Evolutionary conservation across 148 eudicot genomes (phyloP).

Genomic region (Diospyros lotus): DNA sequence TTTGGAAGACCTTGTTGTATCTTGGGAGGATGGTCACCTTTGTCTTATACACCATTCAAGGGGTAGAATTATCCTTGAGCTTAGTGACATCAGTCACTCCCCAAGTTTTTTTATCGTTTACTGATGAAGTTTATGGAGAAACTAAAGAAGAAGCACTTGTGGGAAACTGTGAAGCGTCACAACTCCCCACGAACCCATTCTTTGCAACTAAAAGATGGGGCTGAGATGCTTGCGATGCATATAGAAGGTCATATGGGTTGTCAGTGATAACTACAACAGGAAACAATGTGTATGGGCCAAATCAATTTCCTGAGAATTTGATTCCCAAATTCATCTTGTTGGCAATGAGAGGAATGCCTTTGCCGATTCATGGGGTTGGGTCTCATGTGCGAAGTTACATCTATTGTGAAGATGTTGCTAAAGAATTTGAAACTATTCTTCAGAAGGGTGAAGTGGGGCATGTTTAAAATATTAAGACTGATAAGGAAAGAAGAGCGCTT

Average conservation of each 20-base stretch:
- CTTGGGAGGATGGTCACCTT: too few relatives aligned
- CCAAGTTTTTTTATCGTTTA: background rate
- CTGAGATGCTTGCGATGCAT: conserved; percentile 19
- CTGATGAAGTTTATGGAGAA: conserved; percentile 18
- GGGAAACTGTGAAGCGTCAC: conserved; percentile 16
- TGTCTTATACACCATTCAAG: too few relatives aligned
- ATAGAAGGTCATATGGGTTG: conserved; percentile 13
- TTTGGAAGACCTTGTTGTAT: too few relatives aligned
- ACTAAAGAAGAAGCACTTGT: conserved; percentile 15
- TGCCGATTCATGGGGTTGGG: conserved; percentile 22
- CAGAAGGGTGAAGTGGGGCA: conserved; percentile 20
- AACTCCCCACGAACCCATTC: conserved; percentile 18
- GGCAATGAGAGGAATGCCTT: conserved; percentile 17
- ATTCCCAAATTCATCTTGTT: conserved; percentile 23
- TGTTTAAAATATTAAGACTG: conserved; percentile 19
- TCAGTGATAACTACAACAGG: conserved; percentile 21
- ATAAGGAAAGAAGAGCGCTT: conserved; percentile 19
- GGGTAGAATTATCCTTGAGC: too few relatives aligned
- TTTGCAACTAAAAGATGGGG: conserved; percentile 17
- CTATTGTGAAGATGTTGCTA: conserved; percentile 22
- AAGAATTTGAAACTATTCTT: conserved; percentile 22
- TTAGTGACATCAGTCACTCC: too few relatives aligned
- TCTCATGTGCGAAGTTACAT: conserved; percentile 18
- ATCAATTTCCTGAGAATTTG: conserved; percentile 23
- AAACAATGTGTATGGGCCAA: conserved; percentile 24